Conservation (phyloP, 2,329 filamentous ascomycete genomes). For the Diaporthe australafricana region DNA sequence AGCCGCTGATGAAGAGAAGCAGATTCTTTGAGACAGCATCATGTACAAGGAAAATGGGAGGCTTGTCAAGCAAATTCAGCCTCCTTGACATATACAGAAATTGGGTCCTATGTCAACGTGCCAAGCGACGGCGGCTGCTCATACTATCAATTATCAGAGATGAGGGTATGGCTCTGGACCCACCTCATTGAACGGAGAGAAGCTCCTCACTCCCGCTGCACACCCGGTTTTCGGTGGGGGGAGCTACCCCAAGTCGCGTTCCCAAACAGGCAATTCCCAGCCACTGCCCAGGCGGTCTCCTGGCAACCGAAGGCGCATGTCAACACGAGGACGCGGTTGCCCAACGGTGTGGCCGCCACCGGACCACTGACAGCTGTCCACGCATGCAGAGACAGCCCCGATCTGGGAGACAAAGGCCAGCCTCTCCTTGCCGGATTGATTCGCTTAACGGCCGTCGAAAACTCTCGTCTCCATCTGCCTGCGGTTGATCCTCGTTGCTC, state of each 20-base stretch:
- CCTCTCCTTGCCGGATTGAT: conserved; percentile 21
- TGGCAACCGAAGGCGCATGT: conserved; percentile 31
- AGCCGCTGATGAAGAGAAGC: background rate
- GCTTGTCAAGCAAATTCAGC: background rate
- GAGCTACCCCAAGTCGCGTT: background rate
- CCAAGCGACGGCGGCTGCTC: too few relatives aligned
- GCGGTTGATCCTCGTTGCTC: conserved; percentile 15
- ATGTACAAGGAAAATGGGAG: background rate
- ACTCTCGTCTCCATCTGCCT: conserved; percentile 15
- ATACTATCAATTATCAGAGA: too few relatives aligned
- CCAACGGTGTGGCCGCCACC: background rate
- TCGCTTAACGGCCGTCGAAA: conserved; percentile 1
- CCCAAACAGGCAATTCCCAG: conserved; percentile 43
- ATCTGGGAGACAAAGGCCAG: background rate
- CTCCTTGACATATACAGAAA: background rate
- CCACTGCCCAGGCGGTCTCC: conserved; percentile 32
- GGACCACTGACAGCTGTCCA: conserved; percentile 32
- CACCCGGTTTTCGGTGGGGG: conserved; percentile 14
- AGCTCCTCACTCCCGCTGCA: background rate
- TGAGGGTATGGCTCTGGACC: background rate
- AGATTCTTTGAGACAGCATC: background rate
- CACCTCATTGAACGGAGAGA: background rate
- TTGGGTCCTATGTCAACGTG: too few relatives aligned
- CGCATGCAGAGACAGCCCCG: conserved; percentile 27
- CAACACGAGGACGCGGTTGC: conserved; percentile 27